Percentiles rank a stretch among this genome's conserved stretches.
Evolutionary conservation across 2,329 filamentous ascomycete genomes (phyloP).

Genomic region (Colletotrichum sp.): DNA sequence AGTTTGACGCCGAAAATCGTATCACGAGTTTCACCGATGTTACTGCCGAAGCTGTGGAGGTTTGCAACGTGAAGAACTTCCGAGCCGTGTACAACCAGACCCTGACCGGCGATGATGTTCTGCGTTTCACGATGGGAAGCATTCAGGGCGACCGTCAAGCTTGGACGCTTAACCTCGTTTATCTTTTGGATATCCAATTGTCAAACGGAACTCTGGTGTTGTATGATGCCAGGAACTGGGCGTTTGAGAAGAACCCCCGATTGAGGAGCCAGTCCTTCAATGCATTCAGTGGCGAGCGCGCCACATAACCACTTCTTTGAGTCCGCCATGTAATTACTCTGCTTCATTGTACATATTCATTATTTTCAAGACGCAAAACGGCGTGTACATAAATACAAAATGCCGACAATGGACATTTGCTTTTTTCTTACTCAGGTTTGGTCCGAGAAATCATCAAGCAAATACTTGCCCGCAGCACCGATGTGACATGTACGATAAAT

Average conservation of each 20-base stretch:
- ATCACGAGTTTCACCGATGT: background rate
- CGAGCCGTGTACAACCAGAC: conserved; percentile 2
- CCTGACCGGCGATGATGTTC: background rate
- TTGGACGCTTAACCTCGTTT: background rate
- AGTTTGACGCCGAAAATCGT: conserved; percentile 1
- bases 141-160: background rate
- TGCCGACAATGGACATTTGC: background rate
- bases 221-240: background rate
- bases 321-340: background rate
- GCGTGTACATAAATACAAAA: background rate
- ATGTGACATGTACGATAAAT: background rate
- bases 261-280: background rate
- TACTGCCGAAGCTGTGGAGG: background rate
- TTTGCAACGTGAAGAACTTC: conserved; percentile 11
- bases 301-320: background rate
- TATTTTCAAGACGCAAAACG: background rate
- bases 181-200: conserved; percentile 7
- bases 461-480: background rate
- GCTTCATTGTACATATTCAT: background rate
- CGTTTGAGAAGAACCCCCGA: conserved; percentile 11
- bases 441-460: background rate
- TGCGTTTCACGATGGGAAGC: conserved; percentile 5
- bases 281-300: conserved; percentile 6
- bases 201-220: conserved; percentile 13
- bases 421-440: background rate